Base-by-base conservation (phyloP, 495 filamentous ascomycete genomes). In the Elaphomyces granulatus region DNA sequence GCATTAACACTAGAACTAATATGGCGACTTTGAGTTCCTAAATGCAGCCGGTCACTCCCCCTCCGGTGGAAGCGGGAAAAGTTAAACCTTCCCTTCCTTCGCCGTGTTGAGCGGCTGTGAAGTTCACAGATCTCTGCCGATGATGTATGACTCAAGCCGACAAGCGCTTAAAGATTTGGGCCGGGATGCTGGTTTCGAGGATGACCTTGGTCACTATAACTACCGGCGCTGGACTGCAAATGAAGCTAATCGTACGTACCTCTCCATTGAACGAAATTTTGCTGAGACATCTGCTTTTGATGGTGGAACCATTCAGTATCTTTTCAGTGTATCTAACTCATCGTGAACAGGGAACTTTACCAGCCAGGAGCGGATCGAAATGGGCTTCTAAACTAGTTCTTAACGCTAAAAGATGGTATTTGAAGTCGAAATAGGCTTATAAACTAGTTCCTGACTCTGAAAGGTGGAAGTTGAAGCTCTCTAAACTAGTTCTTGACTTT, bases 121-220 rank as follows among this genome's bases (percentile, higher is more conserved):
- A 28, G 36, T 15, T 20, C 36, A 17, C 36, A 12, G 8, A 12
- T 20, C 8, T 15, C 15, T 12, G 15, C 36, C 36, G 10, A 37
- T 20, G 9, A 37, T 37, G 36, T 30, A 26, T 26, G 21, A 15
- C 36, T 12, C 36, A 15, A 37, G 35, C 35, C 35, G 35, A 37
- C 17, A 37, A 12, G 35, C 8, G 35, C n/a, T 37, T 8, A 16
- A 20, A 20, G 35, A 37, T 16, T 37, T 37, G 35, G 35, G 35
- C 23, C 35, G 35, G 35, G 35, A 37, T 15, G 35, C 35, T 9
- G 23, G 23, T 16, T 59, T 59, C 35, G 37, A 56, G 40, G 43
- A 59, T 33, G 40, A 59, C 46, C 51, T 59, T 41, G 37, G 49
- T 10, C 31, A 59, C 51, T 56, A 56, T 32, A 55, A 55, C 35